Evolutionary conservation across 2,329 filamentous ascomycete genomes (phyloP).

Genomic region (Diaporthe caulivora): DNA sequence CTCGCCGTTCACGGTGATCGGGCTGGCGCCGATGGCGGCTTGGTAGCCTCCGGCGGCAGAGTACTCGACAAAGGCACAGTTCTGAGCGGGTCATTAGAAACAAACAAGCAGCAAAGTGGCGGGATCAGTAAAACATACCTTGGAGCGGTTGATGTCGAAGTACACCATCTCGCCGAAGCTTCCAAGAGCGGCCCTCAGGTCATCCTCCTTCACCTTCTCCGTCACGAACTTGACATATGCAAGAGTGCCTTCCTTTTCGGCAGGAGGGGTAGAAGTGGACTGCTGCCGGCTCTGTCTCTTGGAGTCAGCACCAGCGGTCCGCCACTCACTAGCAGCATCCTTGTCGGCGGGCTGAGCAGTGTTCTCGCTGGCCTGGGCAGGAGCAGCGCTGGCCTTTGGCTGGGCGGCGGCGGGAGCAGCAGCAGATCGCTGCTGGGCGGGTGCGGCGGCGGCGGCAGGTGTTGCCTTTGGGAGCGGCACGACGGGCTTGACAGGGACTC

Average conservation of each 20-base stretch:
- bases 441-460: constrained; percentile 58
- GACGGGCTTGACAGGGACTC: constrained; percentile 49
- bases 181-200: constrained; percentile 77
- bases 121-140: constrained; percentile 68
- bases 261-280: constrained; percentile 68
- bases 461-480: constrained; percentile 69
- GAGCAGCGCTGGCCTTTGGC: constrained; percentile 53
- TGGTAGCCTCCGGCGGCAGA: constrained; percentile 83
- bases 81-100: constrained; percentile 65
- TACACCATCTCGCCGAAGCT: constrained; percentile 79
- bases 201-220: constrained; percentile 81
- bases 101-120: not conserved
- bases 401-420: constrained; percentile 60
- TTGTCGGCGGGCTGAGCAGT: constrained; percentile 62
- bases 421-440: constrained; percentile 65
- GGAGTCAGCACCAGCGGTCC: constrained; percentile 85
- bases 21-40: constrained; percentile 85
- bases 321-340: constrained; percentile 81
- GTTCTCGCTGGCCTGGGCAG: constrained; percentile 57
- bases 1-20: constrained; percentile 85
- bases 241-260: constrained; percentile 81
- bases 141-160: constrained; percentile 84
- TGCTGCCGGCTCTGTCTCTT: constrained; percentile 86
- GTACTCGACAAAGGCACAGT: constrained; percentile 97
- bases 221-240: constrained; percentile 97